These are phyloP conservation scores for Candida xiaguanensis DNA, from an alignment of 805 yeast species.

Conservation along the genomic window DNA sequence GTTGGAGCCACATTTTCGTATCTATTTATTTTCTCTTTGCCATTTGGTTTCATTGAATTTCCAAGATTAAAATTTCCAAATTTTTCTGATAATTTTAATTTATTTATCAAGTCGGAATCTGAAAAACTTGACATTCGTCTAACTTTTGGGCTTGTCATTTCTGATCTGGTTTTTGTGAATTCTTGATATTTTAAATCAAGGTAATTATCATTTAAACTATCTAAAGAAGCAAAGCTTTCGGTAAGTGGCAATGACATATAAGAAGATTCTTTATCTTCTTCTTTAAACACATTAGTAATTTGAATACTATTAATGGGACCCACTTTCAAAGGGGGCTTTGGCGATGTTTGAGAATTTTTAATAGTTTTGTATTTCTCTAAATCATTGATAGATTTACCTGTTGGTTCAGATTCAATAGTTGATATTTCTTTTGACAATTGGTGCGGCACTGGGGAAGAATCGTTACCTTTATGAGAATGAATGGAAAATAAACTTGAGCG, in stretches of 20 bases:
- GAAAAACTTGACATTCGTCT: conserved; percentile 10
- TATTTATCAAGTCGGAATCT: conserved; percentile 9
- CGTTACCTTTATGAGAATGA: conserved; percentile 4
- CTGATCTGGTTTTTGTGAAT: conserved; percentile 15
- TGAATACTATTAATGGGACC: not conserved
- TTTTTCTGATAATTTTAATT: conserved; percentile 24
- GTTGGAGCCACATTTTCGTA: conserved; percentile 16
- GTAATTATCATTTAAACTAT: conserved; percentile 61
- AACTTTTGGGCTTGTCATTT: not conserved
- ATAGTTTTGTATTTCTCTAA: not conserved
- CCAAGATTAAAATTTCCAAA: conserved; percentile 35
- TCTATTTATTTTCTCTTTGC: conserved; percentile 2
- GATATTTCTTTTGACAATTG: conserved; percentile 4
- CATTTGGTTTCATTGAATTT: conserved; percentile 18
- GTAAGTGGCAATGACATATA: conserved; percentile 64
- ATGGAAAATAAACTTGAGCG: conserved; percentile 26
- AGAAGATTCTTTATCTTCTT: conserved; percentile 49
- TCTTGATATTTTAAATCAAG: conserved; percentile 38
- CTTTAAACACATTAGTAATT: too few relatives aligned
- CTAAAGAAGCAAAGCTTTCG: conserved; percentile 76
- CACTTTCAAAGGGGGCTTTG: not conserved
- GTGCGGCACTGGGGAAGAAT: not conserved
- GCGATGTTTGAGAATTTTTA: not conserved
- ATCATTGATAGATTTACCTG: too few relatives aligned
- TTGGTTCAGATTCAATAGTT: conserved; percentile 7